Base-by-base conservation (phyloP, 495 filamentous ascomycete genomes). In the Cercophora sp. region DNA sequence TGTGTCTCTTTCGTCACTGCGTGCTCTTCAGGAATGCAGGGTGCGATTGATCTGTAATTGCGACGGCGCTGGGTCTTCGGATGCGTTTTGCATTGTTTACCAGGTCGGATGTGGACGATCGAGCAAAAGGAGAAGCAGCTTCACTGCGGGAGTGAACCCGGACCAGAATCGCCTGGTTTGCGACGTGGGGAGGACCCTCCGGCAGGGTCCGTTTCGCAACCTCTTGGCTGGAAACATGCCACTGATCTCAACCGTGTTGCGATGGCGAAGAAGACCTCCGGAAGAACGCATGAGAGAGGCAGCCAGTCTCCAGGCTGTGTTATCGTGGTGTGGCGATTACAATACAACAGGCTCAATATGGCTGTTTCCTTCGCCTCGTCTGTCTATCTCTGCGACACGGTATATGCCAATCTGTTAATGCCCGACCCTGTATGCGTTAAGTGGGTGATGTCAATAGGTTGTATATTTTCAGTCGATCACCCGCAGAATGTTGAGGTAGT, bases 31-130 rank as follows among this genome's bases (percentile, higher is more conserved):
- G 37, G 6, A 34, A 51, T 51, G 48, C 48, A 51, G 48, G 48
- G 48, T 51, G 35, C 23, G 48, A 42, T 19, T 13, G 48, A 41
- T 34, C 29, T 51, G 48, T 34, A 41, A 15, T 51, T 25, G 35
- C 48, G 29, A 51, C 40, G 42, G 16, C 24, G 19, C 42, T n/a
- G n/a, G n/a, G n/a, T n/a, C n/a, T n/a, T n/a, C n/a, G 34, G 48
- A 8, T 16, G 48, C 42, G 48, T 51, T 51, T 51, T 51, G 48
- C 35, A 51, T 51, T 51, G 35, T 51, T 39, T 51, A 51, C 48
- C 48, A 41, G 48, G 48, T 51, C 48, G 19, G 48, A 34, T 36
- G 22, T 26, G 13, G 36, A 41, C 35, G 35, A 49, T 49, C 46
- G 29, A 37, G 46, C 19, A 32, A 29, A 36, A 36, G 22, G 32